These are phyloP conservation scores for Sphenostylis stenocarpa DNA, from an alignment of 306 rosid species.

Conservation along the genomic window DNA sequence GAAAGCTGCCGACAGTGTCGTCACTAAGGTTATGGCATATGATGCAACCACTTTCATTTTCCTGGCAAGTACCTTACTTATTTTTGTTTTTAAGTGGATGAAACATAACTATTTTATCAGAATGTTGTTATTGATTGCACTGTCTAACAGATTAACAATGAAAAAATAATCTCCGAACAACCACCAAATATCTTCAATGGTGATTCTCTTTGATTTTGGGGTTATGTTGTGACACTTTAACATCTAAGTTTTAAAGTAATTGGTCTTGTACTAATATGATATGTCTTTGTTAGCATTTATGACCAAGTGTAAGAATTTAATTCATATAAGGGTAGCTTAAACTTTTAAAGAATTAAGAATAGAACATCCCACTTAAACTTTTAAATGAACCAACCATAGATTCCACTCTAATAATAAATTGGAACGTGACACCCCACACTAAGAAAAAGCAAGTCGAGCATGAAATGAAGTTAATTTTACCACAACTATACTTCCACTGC, in stretches of 20 bases:
- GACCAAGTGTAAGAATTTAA: not conserved
- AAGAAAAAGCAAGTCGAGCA: not conserved
- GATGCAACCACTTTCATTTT: constrained; percentile 28
- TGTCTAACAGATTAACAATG: not conserved
- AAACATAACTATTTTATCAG: not conserved
- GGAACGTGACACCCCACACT: constrained; percentile 17
- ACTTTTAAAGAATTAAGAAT: not conserved
- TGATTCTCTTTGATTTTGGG: not conserved
- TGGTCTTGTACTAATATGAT: not conserved
- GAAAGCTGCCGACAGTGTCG: constrained; percentile 36
- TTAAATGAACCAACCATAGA: not conserved
- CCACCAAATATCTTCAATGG: not conserved
- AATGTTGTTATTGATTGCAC: not conserved
- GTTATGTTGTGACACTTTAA: not conserved
- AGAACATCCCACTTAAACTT: not conserved
- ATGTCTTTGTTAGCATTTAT: not conserved
- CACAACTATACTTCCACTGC: not conserved
- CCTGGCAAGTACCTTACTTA: not conserved
- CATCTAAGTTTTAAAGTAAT: not conserved
- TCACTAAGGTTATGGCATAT: constrained; percentile 10
- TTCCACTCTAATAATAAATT: not conserved
- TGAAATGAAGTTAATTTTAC: not conserved
- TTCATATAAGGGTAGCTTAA: not conserved
- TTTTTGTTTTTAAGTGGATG: not conserved
- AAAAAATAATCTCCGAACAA: not conserved